Base-by-base conservation (phyloP, 176 grass and related monocot genomes). In the Stipa capillata region DNA sequence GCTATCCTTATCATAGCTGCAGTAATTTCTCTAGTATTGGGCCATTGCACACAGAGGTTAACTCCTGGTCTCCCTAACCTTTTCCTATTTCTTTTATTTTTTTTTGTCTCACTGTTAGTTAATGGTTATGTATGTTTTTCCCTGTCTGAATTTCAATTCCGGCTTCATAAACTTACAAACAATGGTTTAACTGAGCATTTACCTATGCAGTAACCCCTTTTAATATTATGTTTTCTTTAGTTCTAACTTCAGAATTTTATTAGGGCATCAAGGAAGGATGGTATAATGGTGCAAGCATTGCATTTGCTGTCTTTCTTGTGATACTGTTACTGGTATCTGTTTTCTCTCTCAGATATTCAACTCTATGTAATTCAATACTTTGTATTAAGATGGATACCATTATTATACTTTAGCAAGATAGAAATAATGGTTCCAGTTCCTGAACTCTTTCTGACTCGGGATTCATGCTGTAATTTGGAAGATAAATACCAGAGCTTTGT, bases 261-360 rank as follows among this genome's bases (percentile, higher is more conserved):
- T 69, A 99, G 96, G 92, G 96, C 33, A 67, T 93, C 70, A 91
- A 99, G 83, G 88, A 99, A 90, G 96, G 96, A 78, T 99, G 96
- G 96, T 89, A 99, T 28, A 90, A 99, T 63, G 96, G 96, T 29
- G 79, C 86, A 76, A 99, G 96, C 76, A 95, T 99, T 83, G 88
- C 86, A 45, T 95, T 99, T 93, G 92, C 92, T 16, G 92, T 99
- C 72, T 81, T 89, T 84, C 86, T 99, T 82, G 96, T 99, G 74
- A 95, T 99, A 89, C 2, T 75, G 96, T 99, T 72, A 99, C 96
- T 52, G 96, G 96, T 99, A 92, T 83, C 25, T 76, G 65, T 81
- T 85, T 69, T 44, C 16, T 13, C 63, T 52, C 61, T 77, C 32
- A 20, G n/a, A 2, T 25, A 31, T 81, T 41, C 39, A 75, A 40